A percentile compares a stretch with the other conserved stretches of the same genome.
These are phyloP conservation scores for Monosporascus sp. DNA, from an alignment of 2,329 filamentous ascomycete species.

Conservation along the genomic window DNA sequence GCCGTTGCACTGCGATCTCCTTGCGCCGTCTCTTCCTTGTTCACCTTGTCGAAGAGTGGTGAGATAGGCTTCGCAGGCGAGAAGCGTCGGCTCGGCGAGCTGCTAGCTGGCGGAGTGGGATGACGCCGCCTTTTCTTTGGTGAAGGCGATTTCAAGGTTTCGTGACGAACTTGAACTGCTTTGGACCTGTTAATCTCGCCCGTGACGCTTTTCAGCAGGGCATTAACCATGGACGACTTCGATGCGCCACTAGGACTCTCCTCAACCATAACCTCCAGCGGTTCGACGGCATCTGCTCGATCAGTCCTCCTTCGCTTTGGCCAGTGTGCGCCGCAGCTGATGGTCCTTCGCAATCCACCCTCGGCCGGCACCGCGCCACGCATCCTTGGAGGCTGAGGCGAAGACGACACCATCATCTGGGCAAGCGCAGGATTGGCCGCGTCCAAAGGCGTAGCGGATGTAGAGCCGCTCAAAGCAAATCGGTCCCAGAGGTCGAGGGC, in stretches of 20 bases:
- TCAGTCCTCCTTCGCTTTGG: conserved; percentile 64
- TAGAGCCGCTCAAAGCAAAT: conserved; percentile 52
- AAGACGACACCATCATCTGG: conserved; percentile 65
- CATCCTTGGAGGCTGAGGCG: conserved; percentile 53
- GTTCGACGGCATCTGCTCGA: conserved; percentile 34
- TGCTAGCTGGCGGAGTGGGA: conserved; percentile 9
- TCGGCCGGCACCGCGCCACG: conserved; percentile 35
- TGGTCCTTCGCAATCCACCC: conserved; percentile 54
- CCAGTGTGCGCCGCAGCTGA: conserved; percentile 66
- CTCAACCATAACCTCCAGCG: conserved; percentile 27
- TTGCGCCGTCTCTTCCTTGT: not conserved
- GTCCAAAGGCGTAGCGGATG: conserved; percentile 37
- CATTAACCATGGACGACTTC: conserved; percentile 54
- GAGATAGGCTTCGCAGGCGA: conserved; percentile 16
- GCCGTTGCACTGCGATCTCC: not conserved
- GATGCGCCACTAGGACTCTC: conserved; percentile 42
- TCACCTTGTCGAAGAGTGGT: conserved; percentile 3
- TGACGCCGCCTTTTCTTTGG: conserved; percentile 32
- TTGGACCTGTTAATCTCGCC: conserved; percentile 44
- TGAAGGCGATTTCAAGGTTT: conserved; percentile 37
- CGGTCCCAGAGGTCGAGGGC: conserved; percentile 74
- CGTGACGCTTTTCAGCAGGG: conserved; percentile 62
- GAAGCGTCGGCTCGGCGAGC: conserved; percentile 10
- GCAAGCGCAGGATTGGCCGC: conserved; percentile 53
- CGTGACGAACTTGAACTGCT: conserved; percentile 25